These are phyloP conservation scores for Pseudogymnoascus sp. DNA, from an alignment of 2,329 filamentous ascomycete genomes.

Conservation along the genomic window DNA sequence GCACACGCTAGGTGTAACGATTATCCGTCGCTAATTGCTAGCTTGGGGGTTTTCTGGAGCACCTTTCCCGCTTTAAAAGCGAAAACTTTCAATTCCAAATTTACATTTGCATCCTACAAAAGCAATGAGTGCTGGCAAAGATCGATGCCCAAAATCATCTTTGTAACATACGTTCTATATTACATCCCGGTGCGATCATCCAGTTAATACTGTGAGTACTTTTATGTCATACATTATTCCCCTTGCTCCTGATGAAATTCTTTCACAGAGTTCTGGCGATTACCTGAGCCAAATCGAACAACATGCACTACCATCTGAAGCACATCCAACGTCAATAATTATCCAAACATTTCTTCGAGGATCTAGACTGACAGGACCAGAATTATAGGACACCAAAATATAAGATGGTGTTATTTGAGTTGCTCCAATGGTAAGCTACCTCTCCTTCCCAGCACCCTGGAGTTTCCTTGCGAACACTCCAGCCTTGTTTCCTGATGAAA, in stretches of 20 bases:
- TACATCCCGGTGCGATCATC: neutral
- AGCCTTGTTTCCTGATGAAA: constrained; percentile 52
- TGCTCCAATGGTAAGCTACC: neutral
- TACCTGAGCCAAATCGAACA: constrained; percentile 32
- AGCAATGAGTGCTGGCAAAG: neutral
- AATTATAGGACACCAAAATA: neutral
- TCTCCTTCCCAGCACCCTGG: neutral
- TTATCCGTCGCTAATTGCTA: constrained; percentile 9
- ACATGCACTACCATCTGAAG: constrained; percentile 76
- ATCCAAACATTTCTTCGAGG: neutral
- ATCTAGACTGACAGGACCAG: neutral
- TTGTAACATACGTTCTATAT: neutral
- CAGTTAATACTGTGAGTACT: constrained; percentile 10
- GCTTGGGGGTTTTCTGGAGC: constrained; percentile 7
- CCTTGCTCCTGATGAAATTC: constrained; percentile 27
- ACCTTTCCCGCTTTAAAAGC: neutral
- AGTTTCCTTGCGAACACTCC: neutral
- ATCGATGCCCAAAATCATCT: neutral
- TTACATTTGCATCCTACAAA: neutral
- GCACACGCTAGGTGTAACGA: neutral
- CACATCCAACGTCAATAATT: constrained; percentile 18
- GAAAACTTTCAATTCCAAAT: constrained; percentile 4
- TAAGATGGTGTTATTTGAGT: neutral
- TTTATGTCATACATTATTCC: constrained; percentile 12
- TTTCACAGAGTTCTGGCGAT: constrained; percentile 27